Base-by-base conservation (phyloP, 176 grass and related monocot genomes). In the Aechmea fasciata region DNA sequence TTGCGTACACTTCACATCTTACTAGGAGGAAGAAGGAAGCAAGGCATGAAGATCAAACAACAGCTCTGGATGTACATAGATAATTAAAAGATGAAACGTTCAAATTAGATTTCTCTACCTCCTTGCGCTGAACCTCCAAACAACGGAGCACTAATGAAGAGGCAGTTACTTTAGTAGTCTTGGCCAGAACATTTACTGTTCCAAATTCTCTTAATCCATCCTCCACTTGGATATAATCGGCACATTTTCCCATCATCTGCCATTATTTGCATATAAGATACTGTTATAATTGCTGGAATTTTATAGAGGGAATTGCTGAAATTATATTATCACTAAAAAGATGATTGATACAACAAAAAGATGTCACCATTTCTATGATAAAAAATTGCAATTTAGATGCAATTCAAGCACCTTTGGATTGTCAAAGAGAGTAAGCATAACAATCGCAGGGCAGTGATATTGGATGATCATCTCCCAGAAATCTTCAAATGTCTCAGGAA, bases 381-480 rank as follows among this genome's bases (percentile, higher is more conserved):
- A 19, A 18, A 61, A 9, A 61, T 61, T 22, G 20, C 14, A 61
- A 18, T 15, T 41, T 61, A 61, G 55, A 61, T 61, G 9, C 20
- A 57, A 69, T 2, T 47, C 63, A 61, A 74, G 69, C 63, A 97
- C 94, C 94, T 85, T 90, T 29, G 9, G 9, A 64, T 25, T 77
- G 68, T 99, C 94, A 73, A 90, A 78, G 47, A 83, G 83, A 49
- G 94, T 84, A 52, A 93, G 63, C 94, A 99, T 99, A 71, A 99
- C 89, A 69, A 99, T 99, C 41, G 90, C 79, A 79, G 84, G 79
- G 75, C 94, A 90, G 11, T 15, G 74, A 74, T 99, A 79, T 7
- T 99, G 79, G 74, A 79, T 83, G 23, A 99, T 84, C 94, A 99
- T 99, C 69, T 93, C 81, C 94, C 94, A 99, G 71, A 99, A 99